These are phyloP conservation scores for Saccharomyces hybrid DNA, from an alignment of 1,139 yeast species.

Conservation along the genomic window DNA sequence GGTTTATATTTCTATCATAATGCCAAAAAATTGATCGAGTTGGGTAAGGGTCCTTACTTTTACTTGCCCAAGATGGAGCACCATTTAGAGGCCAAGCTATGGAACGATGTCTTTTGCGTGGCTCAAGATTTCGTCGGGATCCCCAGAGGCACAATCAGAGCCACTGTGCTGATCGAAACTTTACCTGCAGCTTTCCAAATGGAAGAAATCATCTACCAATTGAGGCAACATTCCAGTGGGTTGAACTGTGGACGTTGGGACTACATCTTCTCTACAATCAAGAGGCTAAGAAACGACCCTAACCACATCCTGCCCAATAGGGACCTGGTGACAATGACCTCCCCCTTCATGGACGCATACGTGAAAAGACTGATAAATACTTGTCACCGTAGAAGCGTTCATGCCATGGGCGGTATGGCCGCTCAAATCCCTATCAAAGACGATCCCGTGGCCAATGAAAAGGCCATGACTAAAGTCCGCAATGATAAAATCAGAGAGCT, in stretches of 20 bases:
- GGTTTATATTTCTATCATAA: constrained; percentile 69
- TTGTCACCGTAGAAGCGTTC: constrained; percentile 66
- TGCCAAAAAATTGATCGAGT: constrained; percentile 48
- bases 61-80: constrained; percentile 77
- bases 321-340: constrained; percentile 68
- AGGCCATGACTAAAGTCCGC: constrained; percentile 59
- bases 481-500: constrained; percentile 69
- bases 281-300: constrained; percentile 53
- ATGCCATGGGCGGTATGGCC: constrained; percentile 83
- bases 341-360: constrained; percentile 69
- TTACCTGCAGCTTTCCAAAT: constrained; percentile 67
- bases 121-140: constrained; percentile 60
- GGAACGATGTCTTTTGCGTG: constrained; percentile 68
- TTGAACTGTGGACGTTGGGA: constrained; percentile 76
- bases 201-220: constrained; percentile 63
- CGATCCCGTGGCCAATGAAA: constrained; percentile 51
- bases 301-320: constrained; percentile 61
- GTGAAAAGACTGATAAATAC: constrained; percentile 58
- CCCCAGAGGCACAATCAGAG: constrained; percentile 65
- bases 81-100: constrained; percentile 64
- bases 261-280: constrained; percentile 62
- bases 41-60: constrained; percentile 69
- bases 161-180: constrained; percentile 64
- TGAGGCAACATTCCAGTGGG: constrained; percentile 61
- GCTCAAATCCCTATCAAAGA: constrained; percentile 73